Base-by-base conservation (phyloP, 2,329 filamentous ascomycete species). In the Alternaria hordeiaustralica region DNA sequence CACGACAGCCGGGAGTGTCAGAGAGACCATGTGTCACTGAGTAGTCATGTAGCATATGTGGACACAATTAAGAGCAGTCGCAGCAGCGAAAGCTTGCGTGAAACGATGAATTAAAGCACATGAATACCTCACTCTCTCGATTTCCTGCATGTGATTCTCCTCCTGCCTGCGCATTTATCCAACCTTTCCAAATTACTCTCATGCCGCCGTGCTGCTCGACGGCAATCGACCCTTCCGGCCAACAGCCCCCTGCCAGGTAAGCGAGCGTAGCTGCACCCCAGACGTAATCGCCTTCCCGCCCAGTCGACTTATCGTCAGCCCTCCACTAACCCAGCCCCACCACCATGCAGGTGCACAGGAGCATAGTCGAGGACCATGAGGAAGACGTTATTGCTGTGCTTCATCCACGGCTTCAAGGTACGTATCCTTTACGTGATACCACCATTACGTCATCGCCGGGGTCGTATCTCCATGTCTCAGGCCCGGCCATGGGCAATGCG, bases 351-450 rank as follows among this genome's bases (percentile, higher is more conserved):
- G 76, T 73, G 72, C 72, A 75, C 72, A 75, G 77, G 76, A 77
- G 72, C 71, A 75, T 56, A 72, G 73, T 68, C 69, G 60, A 65
- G 68, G 70, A 87, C 80, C 63, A 90, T 90, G 87, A 92, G 90
- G 84, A 94, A 92, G 82, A 96, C 92, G 62, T 82, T 96, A 41
- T 81, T 96, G 43, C 82, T 96, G 63, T 92, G 91, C 76, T 96
- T 96, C 79, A 92, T 96, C 65, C 93, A 96, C 80, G 93, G 93
- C 77, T 96, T 96, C 87, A 93, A 96, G 86, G 88, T 89, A 74
- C 45, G 72, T 54, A 20, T 13, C 89, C 73, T 45, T 71, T 30
- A 30, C 23, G 28, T 26, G n/a, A 28, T 9, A 33, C 20, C 12
- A 5, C 12, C 11, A n/a, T 13, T 61, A 61, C 60, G 55, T 60